These are phyloP conservation scores for Trametes gibbosa DNA, from an alignment of 768 basidiomycete species.

Conservation along the genomic window DNA sequence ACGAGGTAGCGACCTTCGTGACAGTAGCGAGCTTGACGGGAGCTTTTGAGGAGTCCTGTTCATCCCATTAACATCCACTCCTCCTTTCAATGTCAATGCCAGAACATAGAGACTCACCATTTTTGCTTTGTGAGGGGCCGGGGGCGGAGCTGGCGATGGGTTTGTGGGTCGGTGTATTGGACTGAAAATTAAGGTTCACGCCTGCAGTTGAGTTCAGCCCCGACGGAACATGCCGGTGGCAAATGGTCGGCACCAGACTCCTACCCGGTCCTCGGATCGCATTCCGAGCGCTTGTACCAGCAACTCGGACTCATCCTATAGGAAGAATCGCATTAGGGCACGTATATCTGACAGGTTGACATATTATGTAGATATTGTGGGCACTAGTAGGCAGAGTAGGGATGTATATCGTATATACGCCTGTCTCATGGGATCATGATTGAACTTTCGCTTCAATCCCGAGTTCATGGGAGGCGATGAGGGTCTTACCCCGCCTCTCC, in stretches of 20 bases:
- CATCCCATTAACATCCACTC: constrained; percentile 17
- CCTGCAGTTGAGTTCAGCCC: constrained; percentile 6
- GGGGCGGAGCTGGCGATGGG: constrained; percentile 27
- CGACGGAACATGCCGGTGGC: constrained; percentile 24
- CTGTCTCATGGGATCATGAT: not conserved
- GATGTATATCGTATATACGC: not conserved
- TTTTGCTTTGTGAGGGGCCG: constrained; percentile 27
- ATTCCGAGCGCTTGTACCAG: too few relatives aligned
- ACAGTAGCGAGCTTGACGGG: constrained; percentile 98
- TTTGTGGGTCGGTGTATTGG: constrained; percentile 29
- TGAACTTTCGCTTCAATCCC: not conserved
- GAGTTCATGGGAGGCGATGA: constrained; percentile 10
- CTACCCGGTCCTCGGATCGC: not conserved
- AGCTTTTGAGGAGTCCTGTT: constrained; percentile 81
- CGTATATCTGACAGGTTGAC: not conserved
- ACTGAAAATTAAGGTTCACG: constrained; percentile 33
- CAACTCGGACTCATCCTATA: not conserved
- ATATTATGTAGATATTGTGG: not conserved
- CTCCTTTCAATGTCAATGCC: not conserved
- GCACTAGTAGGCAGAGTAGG: constrained; percentile 1
- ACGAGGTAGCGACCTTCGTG: constrained; percentile 59
- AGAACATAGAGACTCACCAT: constrained; percentile 25
- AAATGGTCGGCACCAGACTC: not conserved
- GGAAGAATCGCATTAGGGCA: not conserved
- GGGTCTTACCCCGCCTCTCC: constrained; percentile 36